These are phyloP conservation scores for Conticribra weissflogii DNA, from an alignment of 108 stramenopile species.

Conservation along the genomic window DNA sequence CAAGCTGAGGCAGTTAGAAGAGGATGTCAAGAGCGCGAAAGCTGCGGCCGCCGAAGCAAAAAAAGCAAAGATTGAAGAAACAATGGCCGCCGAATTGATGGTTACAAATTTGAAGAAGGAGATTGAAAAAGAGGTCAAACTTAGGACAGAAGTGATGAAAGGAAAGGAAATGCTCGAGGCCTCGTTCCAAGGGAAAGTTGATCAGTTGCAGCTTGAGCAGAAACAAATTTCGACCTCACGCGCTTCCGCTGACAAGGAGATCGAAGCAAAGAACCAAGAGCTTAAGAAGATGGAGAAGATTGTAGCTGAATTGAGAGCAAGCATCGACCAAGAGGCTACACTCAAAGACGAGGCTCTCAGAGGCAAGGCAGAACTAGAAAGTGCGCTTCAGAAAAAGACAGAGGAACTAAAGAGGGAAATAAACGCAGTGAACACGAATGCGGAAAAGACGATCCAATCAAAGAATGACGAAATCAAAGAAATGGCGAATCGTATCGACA, in stretches of 20 bases:
- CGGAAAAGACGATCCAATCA: conserved; percentile 7
- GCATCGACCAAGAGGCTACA: conserved; percentile 18
- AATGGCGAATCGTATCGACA: conserved; percentile 21
- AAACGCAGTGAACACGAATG: conserved; percentile 1
- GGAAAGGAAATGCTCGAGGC: conserved; percentile 22
- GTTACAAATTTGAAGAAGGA: conserved; percentile 18
- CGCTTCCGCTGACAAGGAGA: conserved; percentile 12
- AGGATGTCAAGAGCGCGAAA: conserved; percentile 22
- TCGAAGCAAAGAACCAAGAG: conserved; percentile 10
- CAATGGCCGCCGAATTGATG: conserved; percentile 4
- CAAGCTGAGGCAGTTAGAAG: conserved; percentile 11
- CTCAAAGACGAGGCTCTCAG: conserved; percentile 23
- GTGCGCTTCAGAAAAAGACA: conserved; percentile 4
- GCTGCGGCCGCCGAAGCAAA: conserved; percentile 7
- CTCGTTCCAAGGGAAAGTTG: conserved; percentile 5
- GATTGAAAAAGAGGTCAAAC: conserved; percentile 20
- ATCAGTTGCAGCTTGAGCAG: no score
- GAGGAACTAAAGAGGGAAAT: conserved; percentile 10
- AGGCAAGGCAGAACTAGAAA: conserved; percentile 17
- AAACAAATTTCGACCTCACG: no score
- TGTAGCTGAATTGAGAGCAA: background rate
- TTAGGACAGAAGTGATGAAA: conserved; percentile 29
- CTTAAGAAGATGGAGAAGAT: conserved; percentile 14
- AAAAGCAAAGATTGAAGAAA: conserved; percentile 18
- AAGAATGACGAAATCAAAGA: conserved; percentile 18